These are phyloP conservation scores for Phellopilus nigrolimitatus DNA, from an alignment of 1,284 basidiomycete species.

Conservation along the genomic window DNA sequence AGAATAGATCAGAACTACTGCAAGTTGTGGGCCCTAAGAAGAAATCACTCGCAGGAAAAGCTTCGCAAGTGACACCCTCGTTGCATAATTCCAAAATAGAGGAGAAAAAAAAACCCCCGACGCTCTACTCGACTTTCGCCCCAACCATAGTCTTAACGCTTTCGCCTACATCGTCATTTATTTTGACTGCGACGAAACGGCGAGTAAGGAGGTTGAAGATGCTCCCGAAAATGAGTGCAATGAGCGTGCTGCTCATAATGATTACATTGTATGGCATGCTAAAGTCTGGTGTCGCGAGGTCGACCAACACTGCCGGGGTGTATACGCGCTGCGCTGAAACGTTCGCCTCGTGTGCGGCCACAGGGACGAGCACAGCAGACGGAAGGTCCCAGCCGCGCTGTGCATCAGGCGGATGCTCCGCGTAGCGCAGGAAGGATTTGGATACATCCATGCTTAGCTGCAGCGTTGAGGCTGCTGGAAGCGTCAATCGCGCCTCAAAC, in stretches of 20 bases:
- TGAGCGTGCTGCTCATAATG: slow-evolving; percentile 87
- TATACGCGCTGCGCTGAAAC: slow-evolving; percentile 52
- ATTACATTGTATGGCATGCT: slow-evolving; percentile 99
- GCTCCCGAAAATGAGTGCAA: slow-evolving; percentile 91
- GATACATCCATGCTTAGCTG: slow-evolving; percentile 70
- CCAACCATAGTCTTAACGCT: neutral
- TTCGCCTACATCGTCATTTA: slow-evolving; percentile 25
- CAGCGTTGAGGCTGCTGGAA: slow-evolving; percentile 66
- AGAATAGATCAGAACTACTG: no score
- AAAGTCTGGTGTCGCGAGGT: slow-evolving; percentile 95
- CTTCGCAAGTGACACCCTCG: no score
- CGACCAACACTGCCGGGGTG: slow-evolving; percentile 77
- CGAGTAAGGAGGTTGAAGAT: slow-evolving; percentile 86
- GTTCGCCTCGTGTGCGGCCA: slow-evolving; percentile 25
- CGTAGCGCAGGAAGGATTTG: slow-evolving; percentile 89
- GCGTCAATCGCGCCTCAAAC: slow-evolving; percentile 64
- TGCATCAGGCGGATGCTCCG: slow-evolving; percentile 94
- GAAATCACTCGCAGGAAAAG: no score
- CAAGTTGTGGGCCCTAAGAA: no score
- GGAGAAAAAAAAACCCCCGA: no score
- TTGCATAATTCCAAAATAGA: no score
- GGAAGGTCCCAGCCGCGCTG: slow-evolving; percentile 93
- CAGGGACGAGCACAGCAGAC: slow-evolving; percentile 67
- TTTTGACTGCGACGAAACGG: slow-evolving; percentile 59
- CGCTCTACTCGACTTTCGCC: neutral